Base-by-base conservation (phyloP, 306 rosid species). In the Glycine latifolia region DNA sequence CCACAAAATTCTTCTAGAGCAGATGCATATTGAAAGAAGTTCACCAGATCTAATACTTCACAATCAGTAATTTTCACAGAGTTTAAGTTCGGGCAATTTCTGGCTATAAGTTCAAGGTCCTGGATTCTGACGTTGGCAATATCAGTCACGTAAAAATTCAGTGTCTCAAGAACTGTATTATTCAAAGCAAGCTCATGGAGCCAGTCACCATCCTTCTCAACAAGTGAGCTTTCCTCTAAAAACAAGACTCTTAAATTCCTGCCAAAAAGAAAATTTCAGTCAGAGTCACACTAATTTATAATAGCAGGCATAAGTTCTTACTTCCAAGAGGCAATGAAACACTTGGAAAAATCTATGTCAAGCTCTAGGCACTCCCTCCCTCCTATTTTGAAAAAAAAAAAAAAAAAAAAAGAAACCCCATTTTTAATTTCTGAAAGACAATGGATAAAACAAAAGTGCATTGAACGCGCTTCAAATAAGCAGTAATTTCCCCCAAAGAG, bases 71-170 rank as follows among this genome's bases (percentile, higher is more conserved):
- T 88, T 81, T 95, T 95, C 87, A 95, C 87, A 5, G 99, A 89
- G 68, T 74, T 71, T 55, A 95, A 84, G 85, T 92, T 90, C 67
- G 86, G 91, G 49, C 98, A 91, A 70, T 93, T 93, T 73, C 8
- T 91, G 20, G 99, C 98, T 82, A 93, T 87, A 63, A 84, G 99
- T 84, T 92, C 97, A 7, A 95, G 97, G 88, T 95, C 99, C 82
- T 91, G 82, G 71, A 63, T 78, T n/a, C 44, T 83, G 85, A 93
- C 85, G 44, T 56, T 59, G 65, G 11, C 16, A 67, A 95, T 88
- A 33, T 95, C 94, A 1, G 99, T 95, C 91, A 92, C 74, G 80
- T 95, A 95, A 85, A 93, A 93, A 69, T 95, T 95, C 53, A 95
- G 82, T 49, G 92, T 88, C 79, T 93, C 99, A 9, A 95, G 93